These are phyloP conservation scores for Vicia faba DNA, from an alignment of 306 rosid genomes.

Conservation along the genomic window DNA sequence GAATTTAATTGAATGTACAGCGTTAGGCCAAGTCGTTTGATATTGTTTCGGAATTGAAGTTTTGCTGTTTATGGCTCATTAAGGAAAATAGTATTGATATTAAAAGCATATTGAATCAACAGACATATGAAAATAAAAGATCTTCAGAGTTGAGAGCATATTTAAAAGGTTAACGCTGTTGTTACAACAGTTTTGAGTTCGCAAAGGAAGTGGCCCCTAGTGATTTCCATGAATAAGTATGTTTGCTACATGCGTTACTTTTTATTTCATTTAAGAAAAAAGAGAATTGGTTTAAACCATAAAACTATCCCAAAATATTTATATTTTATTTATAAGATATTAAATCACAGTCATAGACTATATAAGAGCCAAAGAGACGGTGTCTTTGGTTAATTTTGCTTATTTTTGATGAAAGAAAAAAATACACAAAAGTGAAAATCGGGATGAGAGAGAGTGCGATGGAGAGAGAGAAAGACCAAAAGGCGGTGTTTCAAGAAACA, in stretches of 20 bases:
- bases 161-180: background rate
- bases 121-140: slow-evolving; percentile 15
- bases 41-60: slow-evolving; percentile 9
- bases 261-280: no score
- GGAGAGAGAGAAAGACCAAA: no score
- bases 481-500: no score
- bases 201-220: slow-evolving; percentile 11
- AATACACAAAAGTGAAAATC: no score
- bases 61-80: slow-evolving; percentile 19
- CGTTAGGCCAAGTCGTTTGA: background rate
- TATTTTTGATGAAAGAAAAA: no score
- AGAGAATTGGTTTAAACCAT: no score
- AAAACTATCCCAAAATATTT: no score
- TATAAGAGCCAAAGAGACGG: no score
- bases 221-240: background rate
- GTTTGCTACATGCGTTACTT: background rate
- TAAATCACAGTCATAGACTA: no score
- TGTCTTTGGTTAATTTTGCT: no score
- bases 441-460: no score
- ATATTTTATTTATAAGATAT: no score
- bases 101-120: slow-evolving; percentile 5
- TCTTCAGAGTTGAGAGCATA: background rate
- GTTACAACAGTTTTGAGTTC: slow-evolving; percentile 5
- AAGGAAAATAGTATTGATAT: slow-evolving; percentile 12
- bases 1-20: slow-evolving; percentile 24